phyloP scores from a whole-genome alignment of 768 basidiomycete genomes.

The Kwoniella sp. region DNA sequence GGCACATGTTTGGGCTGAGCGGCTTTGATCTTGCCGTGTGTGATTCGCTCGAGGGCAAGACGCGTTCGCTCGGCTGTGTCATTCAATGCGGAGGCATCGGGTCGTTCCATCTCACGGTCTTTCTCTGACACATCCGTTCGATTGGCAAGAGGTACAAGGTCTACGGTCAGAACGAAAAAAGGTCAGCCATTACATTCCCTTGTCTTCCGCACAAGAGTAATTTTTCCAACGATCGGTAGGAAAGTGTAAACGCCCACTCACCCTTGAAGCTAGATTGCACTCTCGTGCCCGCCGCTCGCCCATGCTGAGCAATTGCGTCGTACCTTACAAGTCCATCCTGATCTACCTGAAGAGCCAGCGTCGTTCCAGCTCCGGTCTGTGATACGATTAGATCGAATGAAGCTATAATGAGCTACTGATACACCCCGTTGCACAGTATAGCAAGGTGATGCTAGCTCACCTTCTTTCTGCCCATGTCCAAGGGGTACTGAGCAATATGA shows the following conservation, averaged over 20 bases:
- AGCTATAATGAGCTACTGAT: conserved; percentile 64
- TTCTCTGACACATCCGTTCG: conserved; percentile 82
- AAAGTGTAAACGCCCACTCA: conserved; percentile 40
- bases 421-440: too few species aligned
- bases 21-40: conserved; percentile 95
- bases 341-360: conserved; percentile 94
- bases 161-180: conserved; percentile 54
- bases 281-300: conserved; percentile 79
- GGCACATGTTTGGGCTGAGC: conserved; percentile 96
- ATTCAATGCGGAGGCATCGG: conserved; percentile 89
- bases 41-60: conserved; percentile 87
- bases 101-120: conserved; percentile 79
- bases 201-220: neutral
- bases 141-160: conserved; percentile 87
- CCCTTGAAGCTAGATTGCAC: conserved; percentile 93
- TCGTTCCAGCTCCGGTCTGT: conserved; percentile 87
- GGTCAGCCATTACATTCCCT: conserved; percentile 6
- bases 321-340: conserved; percentile 94
- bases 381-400: neutral
- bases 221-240: too few species aligned
- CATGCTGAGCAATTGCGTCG: conserved; percentile 94
- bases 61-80: conserved; percentile 88
- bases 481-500: conserved; percentile 93
- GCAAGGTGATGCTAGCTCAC: too few species aligned
- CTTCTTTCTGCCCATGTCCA: conserved; percentile 95